Conservation (phyloP, 176 grass and related monocot species). For the Echinochloa phyllopogon region DNA sequence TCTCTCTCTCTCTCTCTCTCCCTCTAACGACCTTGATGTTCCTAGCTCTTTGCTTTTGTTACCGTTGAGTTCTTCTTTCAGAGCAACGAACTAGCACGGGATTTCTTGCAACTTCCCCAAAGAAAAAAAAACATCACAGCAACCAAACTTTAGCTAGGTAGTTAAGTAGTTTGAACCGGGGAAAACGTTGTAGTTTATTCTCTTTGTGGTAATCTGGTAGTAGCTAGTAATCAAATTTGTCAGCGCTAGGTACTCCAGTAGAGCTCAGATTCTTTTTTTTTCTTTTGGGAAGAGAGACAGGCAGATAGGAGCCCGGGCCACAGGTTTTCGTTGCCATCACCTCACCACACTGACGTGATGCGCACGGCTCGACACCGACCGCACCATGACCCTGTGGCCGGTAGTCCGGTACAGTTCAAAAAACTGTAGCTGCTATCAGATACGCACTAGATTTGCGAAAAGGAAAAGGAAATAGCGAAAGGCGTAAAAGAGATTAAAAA, state of each 20-base stretch:
- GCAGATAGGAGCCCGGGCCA: too few relatives aligned
- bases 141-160: background rate
- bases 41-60: background rate
- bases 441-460: background rate
- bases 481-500: too few relatives aligned
- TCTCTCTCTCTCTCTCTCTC: background rate
- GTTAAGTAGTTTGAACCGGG: background rate
- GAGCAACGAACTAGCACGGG: background rate
- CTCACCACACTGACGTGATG: background rate
- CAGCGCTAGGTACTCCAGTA: background rate
- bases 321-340: background rate
- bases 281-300: too few relatives aligned
- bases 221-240: background rate
- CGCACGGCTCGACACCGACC: conserved; percentile 10
- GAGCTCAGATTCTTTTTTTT: background rate
- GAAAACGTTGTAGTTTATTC: background rate
- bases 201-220: background rate
- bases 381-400: background rate
- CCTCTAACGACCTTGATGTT: background rate
- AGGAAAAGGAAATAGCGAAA: too few relatives aligned
- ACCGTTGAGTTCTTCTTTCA: background rate
- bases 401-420: background rate
- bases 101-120: too few relatives aligned
- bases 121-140: background rate
- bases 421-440: background rate